phyloP scores from a whole-genome alignment of 2,329 filamentous ascomycete species.

The Hymenoscyphus infarciens region DNA sequence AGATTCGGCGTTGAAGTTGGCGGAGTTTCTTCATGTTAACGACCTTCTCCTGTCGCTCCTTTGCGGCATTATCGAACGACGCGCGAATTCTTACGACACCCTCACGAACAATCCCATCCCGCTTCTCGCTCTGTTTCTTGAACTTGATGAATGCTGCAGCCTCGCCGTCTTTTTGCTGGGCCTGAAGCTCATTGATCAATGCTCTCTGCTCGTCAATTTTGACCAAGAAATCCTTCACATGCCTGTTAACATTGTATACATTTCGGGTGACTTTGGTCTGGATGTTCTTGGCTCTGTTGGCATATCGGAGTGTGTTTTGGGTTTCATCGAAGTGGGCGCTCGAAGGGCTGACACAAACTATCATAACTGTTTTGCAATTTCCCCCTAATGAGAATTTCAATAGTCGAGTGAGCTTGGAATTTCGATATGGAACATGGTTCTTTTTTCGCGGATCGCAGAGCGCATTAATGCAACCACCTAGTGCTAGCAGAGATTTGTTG shows the following conservation, averaged over 20 bases:
- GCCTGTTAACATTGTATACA: constrained; percentile 97
- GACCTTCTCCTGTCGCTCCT: constrained; percentile 75
- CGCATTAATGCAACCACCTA: constrained; percentile 97
- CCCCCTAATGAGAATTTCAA: constrained; percentile 96
- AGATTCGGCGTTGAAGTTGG: constrained; percentile 79
- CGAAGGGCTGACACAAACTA: constrained; percentile 95
- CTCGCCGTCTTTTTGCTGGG: constrained; percentile 87
- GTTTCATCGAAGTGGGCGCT: constrained; percentile 98
- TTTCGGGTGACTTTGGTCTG: constrained; percentile 99
- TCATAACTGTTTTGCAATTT: constrained; percentile 99
- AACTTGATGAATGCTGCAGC: constrained; percentile 81
- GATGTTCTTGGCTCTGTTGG: constrained; percentile 97
- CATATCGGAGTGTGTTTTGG: constrained; percentile 95
- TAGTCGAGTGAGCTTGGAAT: constrained; percentile 92
- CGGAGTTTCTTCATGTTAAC: constrained; percentile 77
- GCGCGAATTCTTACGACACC: constrained; percentile 74
- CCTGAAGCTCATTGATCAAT: constrained; percentile 93
- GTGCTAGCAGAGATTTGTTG: constrained; percentile 93
- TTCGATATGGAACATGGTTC: constrained; percentile 94
- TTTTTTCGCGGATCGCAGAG: constrained; percentile 88
- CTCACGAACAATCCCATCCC: constrained; percentile 70
- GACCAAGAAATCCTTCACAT: constrained; percentile 98
- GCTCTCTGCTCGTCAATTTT: constrained; percentile 99
- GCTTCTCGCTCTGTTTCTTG: constrained; percentile 84
- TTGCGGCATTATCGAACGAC: constrained; percentile 76